Evolutionary conservation across 2,329 filamentous ascomycete genomes (phyloP).

Genomic region (Penicillium sp.): DNA sequence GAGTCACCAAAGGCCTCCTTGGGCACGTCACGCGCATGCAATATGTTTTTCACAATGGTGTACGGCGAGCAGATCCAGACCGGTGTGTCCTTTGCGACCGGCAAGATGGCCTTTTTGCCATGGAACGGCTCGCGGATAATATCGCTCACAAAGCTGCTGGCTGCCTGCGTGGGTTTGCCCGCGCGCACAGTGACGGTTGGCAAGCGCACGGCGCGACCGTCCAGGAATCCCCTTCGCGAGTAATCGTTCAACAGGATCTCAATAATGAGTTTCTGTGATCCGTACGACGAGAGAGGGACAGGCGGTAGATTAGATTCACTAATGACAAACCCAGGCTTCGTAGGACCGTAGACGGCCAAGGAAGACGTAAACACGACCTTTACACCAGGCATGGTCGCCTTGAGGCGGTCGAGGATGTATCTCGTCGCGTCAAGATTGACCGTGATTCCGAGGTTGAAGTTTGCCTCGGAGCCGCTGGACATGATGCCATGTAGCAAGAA

Average conservation of each 20-base stretch:
- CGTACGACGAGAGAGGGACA: slow-evolving; percentile 48
- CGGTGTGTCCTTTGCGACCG: slow-evolving; percentile 49
- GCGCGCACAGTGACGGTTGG: slow-evolving; percentile 52
- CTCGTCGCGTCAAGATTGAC: slow-evolving; percentile 50
- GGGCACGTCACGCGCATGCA: slow-evolving; percentile 49
- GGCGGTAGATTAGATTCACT: slow-evolving; percentile 46
- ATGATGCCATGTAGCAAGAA: slow-evolving; percentile 55
- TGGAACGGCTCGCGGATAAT: slow-evolving; percentile 53
- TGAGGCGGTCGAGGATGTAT: slow-evolving; percentile 48
- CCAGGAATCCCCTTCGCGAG: slow-evolving; percentile 47
- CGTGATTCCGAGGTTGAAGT: slow-evolving; percentile 49
- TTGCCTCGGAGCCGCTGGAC: slow-evolving; percentile 50
- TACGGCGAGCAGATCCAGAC: slow-evolving; percentile 57
- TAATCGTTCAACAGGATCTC: slow-evolving; percentile 52
- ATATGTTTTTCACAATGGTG: slow-evolving; percentile 52
- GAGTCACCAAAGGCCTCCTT: slow-evolving; percentile 51
- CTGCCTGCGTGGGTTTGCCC: slow-evolving; percentile 49
- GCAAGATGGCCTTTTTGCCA: slow-evolving; percentile 48
- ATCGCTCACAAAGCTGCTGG: slow-evolving; percentile 50
- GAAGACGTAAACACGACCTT: slow-evolving; percentile 49
- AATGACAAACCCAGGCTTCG: slow-evolving; percentile 39
- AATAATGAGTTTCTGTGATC: slow-evolving; percentile 50
- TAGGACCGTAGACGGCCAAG: slow-evolving; percentile 50
- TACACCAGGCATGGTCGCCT: slow-evolving; percentile 42
- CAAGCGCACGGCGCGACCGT: slow-evolving; percentile 44